Evolutionary conservation across 1,284 basidiomycete species (phyloP), one percentile per base, ranked within the genome.

Genomic region (Salmacisia buchloeana): DNA sequence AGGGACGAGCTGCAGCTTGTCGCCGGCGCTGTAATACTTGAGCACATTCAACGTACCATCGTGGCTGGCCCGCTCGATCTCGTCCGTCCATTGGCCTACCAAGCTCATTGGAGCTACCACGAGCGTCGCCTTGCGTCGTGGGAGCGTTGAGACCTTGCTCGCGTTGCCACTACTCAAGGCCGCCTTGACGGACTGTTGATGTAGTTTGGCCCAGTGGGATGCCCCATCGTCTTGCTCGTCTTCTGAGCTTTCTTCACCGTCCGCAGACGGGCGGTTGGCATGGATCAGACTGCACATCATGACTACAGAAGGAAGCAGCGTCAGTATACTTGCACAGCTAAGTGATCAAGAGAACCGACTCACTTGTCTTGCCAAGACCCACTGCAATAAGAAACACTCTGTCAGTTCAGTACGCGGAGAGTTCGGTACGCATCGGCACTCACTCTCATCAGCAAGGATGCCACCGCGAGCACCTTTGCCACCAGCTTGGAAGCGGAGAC

Each of bases 201-300:
- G 21, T 0, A 61, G 59, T 10, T 46, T 12, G 31, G 43, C 31
- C 7, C 35, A 18, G 1, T 21, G 31, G 49, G 33, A 31, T 5
- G 7, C 35, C 5, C 13, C 13, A 7, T 46, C 38, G 6, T 49
- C 58, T 21, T 56, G 36, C 23, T 52, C 36, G 18, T 63, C 65
- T 5, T 60, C 59, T 1, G 67, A 66, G 36, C 60, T 61, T 29
- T 64, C 65, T 18, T 74, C 61, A 12, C 58, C 62, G 4, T 58
- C 57, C 15, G 36, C 58, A 25, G 62, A 54, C n/a, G 63, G 64
- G 4, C 74, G 74, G 36, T 89, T 91, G 12, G 87, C 87, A 71
- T 96, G 92, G 29, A 97, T 89, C 39, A 97, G 85, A 12, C 92
- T 88, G 1, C 93, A 90, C 59, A 97, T 82, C 92, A 96, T 94